Conservation (phyloP, 495 filamentous ascomycete species). For the Annulohypoxylon stygium region DNA sequence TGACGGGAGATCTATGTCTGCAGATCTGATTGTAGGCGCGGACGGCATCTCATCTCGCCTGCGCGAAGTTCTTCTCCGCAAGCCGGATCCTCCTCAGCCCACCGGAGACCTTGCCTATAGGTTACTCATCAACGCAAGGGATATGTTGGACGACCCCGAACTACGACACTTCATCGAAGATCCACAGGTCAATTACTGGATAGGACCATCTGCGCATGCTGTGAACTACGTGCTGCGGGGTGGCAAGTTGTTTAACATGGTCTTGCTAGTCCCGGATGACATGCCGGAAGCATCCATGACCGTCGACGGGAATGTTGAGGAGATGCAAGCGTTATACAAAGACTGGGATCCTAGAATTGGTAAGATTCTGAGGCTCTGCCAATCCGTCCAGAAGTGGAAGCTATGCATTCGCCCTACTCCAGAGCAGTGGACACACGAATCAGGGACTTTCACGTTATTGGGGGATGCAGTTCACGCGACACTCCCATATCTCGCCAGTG, state of each 20-base stretch:
- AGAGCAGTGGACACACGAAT: constrained; percentile 68
- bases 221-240: constrained; percentile 74
- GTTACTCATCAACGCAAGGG: constrained; percentile 67
- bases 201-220: constrained; percentile 72
- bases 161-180: constrained; percentile 62
- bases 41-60: constrained; percentile 69
- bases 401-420: constrained; percentile 71
- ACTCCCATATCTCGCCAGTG: constrained; percentile 68
- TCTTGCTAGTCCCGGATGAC: constrained; percentile 77
- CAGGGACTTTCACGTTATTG: constrained; percentile 69
- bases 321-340: constrained; percentile 73
- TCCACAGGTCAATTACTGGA: constrained; percentile 75
- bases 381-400: constrained; percentile 75
- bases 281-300: constrained; percentile 69
- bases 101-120: constrained; percentile 79
- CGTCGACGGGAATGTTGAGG: constrained; percentile 69
- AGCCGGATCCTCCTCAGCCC: constrained; percentile 59
- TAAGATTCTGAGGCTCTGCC: constrained; percentile 62
- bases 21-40: constrained; percentile 70
- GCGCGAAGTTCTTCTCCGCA: constrained; percentile 63
- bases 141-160: constrained; percentile 66
- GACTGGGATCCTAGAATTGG: constrained; percentile 71
- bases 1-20: constrained; percentile 52
- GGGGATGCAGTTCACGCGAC: constrained; percentile 80
- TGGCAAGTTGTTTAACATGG: constrained; percentile 75